Evolutionary conservation across 2,329 filamentous ascomycete genomes (phyloP), one percentile per base, ranked within the genome.

Genomic region (Pseudogymnoascus sp.): DNA sequence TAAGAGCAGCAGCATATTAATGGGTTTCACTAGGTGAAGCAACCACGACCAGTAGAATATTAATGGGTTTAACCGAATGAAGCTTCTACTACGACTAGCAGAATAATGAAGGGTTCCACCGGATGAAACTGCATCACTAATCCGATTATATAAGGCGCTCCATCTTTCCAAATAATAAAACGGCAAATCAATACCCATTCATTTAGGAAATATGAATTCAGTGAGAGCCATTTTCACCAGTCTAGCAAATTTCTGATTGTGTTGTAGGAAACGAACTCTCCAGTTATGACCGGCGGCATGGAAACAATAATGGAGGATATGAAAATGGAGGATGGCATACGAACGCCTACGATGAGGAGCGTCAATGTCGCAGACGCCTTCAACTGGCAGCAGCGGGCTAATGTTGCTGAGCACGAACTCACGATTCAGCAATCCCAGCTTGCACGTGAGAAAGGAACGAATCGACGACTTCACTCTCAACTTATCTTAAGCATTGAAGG

Each of bases 301-400:
- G 16, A 43, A 43, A 23, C 8, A 21, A 23, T 43, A 23, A 43
- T 43, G 40, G 40, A 41, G 16, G 45, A 59, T 45, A 52, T 52
- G 61, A 61, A 21, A 18, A 61, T 33, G 18, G 37, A 33, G 5
- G 52, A 62, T 61, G 63, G 38, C 33, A 62, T 61, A 5, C 52
- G 58, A 49, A 65, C 64, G 41, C 64, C 61, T 41, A 62, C 38
- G 58, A 62, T 62, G 41, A 52, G 58, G 38, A 65, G 11, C 16
- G 28, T 63, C 14, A 67, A 67, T 62, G 38, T 63, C 59, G 62
- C 65, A 18, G 35, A 64, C 49, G 61, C 61, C 1, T 65, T 62
- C 35, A 61, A 67, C 61, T 63, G 38, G 64, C 60, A 63, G 55
- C 58, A 62, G 31, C 63, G 62, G 61, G 60, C 63, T 11, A 63